Evolutionary conservation across 345 rosid genomes (phyloP).

Genomic region (Erucastrum elatum): DNA sequence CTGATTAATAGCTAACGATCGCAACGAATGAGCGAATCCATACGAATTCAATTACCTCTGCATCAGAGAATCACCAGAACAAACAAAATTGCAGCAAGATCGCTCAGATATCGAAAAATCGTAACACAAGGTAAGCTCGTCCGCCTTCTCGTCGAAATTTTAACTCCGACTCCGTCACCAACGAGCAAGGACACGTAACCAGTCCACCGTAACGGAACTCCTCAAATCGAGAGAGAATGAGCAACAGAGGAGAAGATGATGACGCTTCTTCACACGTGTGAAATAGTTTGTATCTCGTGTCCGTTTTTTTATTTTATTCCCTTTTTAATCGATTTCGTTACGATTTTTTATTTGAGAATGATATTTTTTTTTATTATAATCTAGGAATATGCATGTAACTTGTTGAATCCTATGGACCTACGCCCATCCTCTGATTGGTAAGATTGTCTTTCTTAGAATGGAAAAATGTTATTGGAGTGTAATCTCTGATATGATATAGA

Average conservation of each 20-base stretch:
- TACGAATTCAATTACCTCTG: slow-evolving; percentile 21
- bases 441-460: slow-evolving; percentile 7
- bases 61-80: slow-evolving; percentile 20
- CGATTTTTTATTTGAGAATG: neutral
- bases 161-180: slow-evolving; percentile 11
- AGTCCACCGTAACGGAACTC: slow-evolving; percentile 31
- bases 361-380: neutral
- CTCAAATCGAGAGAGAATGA: slow-evolving; percentile 20
- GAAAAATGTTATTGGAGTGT: slow-evolving; percentile 14
- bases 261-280: slow-evolving; percentile 37
- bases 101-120: neutral
- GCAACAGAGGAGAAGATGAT: slow-evolving; percentile 37
- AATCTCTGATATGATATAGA: neutral
- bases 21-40: neutral
- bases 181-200: neutral
- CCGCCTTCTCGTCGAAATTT: neutral
- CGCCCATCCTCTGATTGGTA: neutral
- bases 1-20: neutral
- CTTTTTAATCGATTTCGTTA: slow-evolving; percentile 10
- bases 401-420: slow-evolving; percentile 21
- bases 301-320: neutral
- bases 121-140: too few relatives aligned
- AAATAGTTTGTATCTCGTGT: slow-evolving; percentile 1
- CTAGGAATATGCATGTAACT: neutral
- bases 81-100: neutral